Evolutionary conservation across 1,284 basidiomycete species (phyloP).

Genomic region (Rhodotorula sp.): DNA sequence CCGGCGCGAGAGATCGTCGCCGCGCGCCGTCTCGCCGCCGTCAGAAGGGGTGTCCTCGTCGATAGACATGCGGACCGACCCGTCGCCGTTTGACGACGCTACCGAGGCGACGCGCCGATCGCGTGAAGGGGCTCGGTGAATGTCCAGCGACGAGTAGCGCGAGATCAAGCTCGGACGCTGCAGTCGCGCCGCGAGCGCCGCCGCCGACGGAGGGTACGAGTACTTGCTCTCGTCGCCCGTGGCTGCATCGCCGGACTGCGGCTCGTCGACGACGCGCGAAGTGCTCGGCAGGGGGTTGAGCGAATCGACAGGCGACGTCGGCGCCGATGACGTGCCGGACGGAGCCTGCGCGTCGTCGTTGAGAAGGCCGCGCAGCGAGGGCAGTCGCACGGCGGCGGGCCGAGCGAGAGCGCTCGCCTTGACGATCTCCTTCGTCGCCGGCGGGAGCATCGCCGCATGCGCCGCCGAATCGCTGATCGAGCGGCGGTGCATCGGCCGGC

Average conservation of each 20-base stretch:
- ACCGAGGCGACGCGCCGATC: neutral
- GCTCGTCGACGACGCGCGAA: neutral
- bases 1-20: neutral
- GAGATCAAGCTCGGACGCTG: neutral
- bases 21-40: neutral
- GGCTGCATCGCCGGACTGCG: too few species aligned
- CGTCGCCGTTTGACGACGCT: neutral
- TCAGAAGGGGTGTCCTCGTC: neutral
- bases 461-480: constrained; percentile 2
- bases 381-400: constrained; percentile 5
- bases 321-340: neutral
- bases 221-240: too few species aligned
- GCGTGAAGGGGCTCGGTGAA: neutral
- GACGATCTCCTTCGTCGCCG: neutral
- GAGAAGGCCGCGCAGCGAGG: constrained; percentile 20
- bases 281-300: neutral
- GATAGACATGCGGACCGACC: neutral
- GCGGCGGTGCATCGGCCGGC: constrained; percentile 1
- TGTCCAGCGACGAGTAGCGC: constrained; percentile 15
- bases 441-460: neutral
- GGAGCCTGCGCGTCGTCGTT: neutral
- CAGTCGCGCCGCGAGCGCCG: neutral
- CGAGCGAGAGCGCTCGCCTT: neutral
- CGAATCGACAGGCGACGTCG: neutral
- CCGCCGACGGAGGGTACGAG: neutral